Base-by-base conservation (phyloP, 345 rosid species). In the Noccaea caerulescens region DNA sequence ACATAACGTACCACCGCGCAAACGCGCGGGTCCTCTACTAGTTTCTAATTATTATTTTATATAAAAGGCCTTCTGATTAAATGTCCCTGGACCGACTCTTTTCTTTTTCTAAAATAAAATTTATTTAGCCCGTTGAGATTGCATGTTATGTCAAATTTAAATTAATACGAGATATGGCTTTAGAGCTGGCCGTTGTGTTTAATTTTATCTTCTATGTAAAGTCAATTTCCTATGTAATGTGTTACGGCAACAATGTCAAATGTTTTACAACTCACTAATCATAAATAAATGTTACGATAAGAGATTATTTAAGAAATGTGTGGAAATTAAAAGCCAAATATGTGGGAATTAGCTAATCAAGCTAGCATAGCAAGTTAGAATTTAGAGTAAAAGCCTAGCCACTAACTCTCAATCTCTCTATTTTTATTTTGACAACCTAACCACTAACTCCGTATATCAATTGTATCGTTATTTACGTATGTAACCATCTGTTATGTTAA, bases 131-230 rank as follows among this genome's bases (percentile, higher is more conserved):
- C 53, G 68, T 52, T 71, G 80, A 77, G 68, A 65, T 71, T 77
- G 68, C 72, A 71, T 77, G 72, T 76, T 64, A 71, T 64, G 67
- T 70, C 75, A 65, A 71, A 66, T 70, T 65, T 77, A 39, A 77
- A 65, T 64, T 76, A 71, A 57, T 64, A 34, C 57, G 23, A 52
- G 58, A 33, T 25, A 46, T 53, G 69, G 46, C 66, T 69, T 63
- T 46, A 38, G 72, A 72, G 71, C 68, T 75, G 78, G 73, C 51
- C 46, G 63, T 42, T 52, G 51, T 58, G 41, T 59, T 67, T 50
- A 34, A 25, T 3, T 67, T 14, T 60, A 74, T 68, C 44, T 53
- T 75, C 33, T 73, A 66, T 18, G 37, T 36, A 52, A 68, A 75
- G 73, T 75, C 60, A 68, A 60, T 1, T 7, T 66, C 4, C 18